Evolutionary conservation across 1,284 basidiomycete genomes (phyloP).

Genomic region (Schizopora paradoxa): DNA sequence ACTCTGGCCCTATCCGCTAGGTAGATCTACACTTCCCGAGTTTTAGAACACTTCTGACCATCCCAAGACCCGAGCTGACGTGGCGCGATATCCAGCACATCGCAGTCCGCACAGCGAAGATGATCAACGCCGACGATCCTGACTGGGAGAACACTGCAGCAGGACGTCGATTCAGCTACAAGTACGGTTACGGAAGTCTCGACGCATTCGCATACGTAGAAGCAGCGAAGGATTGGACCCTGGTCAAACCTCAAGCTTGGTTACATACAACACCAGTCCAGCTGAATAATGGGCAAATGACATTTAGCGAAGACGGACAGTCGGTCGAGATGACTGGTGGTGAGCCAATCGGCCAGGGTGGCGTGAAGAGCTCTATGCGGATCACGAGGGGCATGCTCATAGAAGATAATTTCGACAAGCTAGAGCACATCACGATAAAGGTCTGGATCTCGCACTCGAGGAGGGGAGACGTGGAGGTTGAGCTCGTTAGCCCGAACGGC

Average conservation of each 20-base stretch:
- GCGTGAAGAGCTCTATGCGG: slow-evolving; percentile 62
- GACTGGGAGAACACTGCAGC: slow-evolving; percentile 89
- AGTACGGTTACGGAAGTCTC: slow-evolving; percentile 92
- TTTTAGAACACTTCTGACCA: slow-evolving; percentile 12
- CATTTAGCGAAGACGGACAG: slow-evolving; percentile 38
- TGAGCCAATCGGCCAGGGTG: slow-evolving; percentile 59
- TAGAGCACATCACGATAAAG: slow-evolving; percentile 91
- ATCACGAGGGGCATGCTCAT: slow-evolving; percentile 71
- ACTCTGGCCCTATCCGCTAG: slow-evolving; percentile 82
- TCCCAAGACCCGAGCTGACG: slow-evolving; percentile 76
- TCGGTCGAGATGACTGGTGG: slow-evolving; percentile 64
- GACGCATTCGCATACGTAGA: slow-evolving; percentile 83
- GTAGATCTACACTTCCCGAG: slow-evolving; percentile 37
- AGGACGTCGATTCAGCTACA: slow-evolving; percentile 89
- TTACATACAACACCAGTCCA: slow-evolving; percentile 70
- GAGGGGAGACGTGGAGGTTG: slow-evolving; percentile 92
- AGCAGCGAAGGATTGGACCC: slow-evolving; percentile 76
- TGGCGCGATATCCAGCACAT: slow-evolving; percentile 98
- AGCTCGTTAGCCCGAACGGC: slow-evolving; percentile 81
- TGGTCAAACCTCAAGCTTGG: slow-evolving; percentile 96
- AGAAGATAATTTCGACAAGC: slow-evolving; percentile 74
- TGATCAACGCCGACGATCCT: slow-evolving; percentile 85
- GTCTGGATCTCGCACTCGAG: slow-evolving; percentile 89
- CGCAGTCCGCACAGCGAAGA: slow-evolving; percentile 72
- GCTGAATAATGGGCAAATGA: slow-evolving; percentile 58